Percentiles rank a stretch among this genome's conserved stretches.
These are phyloP conservation scores for Penicillium oxalicum DNA, from an alignment of 2,329 filamentous ascomycete species.

Conservation along the genomic window DNA sequence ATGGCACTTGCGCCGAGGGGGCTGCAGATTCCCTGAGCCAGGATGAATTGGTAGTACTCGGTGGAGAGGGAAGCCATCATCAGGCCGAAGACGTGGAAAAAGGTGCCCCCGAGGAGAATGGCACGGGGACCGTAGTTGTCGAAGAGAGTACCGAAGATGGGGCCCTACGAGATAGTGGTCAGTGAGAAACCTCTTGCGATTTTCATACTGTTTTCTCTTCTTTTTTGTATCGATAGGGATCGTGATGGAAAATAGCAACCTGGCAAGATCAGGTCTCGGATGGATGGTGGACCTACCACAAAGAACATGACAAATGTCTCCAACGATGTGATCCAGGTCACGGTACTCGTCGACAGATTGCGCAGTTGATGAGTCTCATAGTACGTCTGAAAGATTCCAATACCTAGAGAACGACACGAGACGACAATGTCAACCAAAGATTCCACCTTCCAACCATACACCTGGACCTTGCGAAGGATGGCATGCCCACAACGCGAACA, in stretches of 20 bases:
- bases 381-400: constrained; percentile 46
- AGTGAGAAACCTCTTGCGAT: no score
- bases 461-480: not conserved
- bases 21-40: constrained; percentile 51
- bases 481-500: no score
- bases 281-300: constrained; percentile 7
- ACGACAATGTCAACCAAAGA: no score
- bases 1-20: constrained; percentile 47
- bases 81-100: constrained; percentile 53
- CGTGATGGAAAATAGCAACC: no score
- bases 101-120: constrained; percentile 46
- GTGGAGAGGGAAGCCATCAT: constrained; percentile 53
- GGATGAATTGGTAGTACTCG: constrained; percentile 53
- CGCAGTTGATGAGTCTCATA: constrained; percentile 48
- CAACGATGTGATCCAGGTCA: constrained; percentile 59
- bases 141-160: constrained; percentile 58
- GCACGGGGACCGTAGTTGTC: constrained; percentile 58
- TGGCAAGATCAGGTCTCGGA: not conserved
- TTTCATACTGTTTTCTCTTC: no score
- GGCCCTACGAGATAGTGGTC: constrained; percentile 34
- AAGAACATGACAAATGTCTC: constrained; percentile 25
- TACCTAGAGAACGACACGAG: constrained; percentile 11
- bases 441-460: no score
- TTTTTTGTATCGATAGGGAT: no score
- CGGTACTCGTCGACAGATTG: constrained; percentile 47